phyloP scores from a whole-genome alignment of 2,329 filamentous ascomycete species.

The Teratosphaeria epicoccoides region DNA sequence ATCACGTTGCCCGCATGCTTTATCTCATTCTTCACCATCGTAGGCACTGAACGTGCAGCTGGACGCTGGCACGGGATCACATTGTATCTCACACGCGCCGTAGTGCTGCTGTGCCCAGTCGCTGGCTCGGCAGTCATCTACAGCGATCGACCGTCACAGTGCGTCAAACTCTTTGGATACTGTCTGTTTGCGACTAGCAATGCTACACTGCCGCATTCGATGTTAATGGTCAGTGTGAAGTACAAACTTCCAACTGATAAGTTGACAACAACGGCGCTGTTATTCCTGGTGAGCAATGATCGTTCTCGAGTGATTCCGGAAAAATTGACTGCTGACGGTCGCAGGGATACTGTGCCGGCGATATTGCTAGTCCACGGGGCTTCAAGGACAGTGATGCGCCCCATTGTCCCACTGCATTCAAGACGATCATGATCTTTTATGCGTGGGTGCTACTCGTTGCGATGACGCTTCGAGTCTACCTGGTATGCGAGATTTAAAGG shows the following conservation, averaged over 20 bases:
- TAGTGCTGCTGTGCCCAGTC: not conserved
- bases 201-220: not conserved
- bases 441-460: not conserved
- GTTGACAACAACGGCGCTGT: not conserved
- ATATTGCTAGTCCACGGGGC: conserved; percentile 17
- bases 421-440: not conserved
- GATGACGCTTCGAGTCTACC: not conserved
- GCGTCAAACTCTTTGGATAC: not conserved
- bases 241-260: not conserved
- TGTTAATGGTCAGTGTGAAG: not conserved
- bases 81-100: not conserved
- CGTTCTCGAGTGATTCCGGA: conserved; percentile 39
- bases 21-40: conserved; percentile 36
- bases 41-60: not conserved
- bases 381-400: conserved; percentile 9
- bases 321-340: not conserved
- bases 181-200: not conserved
- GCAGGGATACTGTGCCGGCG: conserved; percentile 42
- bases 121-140: not conserved
- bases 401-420: conserved; percentile 7
- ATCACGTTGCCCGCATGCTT: not conserved
- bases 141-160: not conserved
- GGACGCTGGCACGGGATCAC: not conserved
- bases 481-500: not conserved
- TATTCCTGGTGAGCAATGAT: conserved; percentile 24